Evolutionary conservation across 352 stramenopile species (phyloP).

Genomic region (Globisporangium apiculatum): DNA sequence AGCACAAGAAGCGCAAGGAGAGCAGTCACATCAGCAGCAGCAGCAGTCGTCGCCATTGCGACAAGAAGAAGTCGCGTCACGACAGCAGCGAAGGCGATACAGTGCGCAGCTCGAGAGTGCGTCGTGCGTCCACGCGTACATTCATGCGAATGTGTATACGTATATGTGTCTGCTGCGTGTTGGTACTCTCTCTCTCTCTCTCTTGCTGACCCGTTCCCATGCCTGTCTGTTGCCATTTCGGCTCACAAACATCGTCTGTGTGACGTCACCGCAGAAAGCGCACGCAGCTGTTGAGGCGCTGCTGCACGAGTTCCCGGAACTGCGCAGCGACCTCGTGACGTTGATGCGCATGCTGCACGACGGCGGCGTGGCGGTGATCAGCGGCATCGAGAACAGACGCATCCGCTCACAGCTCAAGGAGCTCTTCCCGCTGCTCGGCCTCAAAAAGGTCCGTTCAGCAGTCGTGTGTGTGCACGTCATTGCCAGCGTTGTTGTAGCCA

Average conservation of each 20-base stretch:
- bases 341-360: conserved; percentile 76
- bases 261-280: conserved; percentile 22
- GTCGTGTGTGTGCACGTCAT: no score
- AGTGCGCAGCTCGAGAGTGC: not conserved
- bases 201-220: no score
- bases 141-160: no score
- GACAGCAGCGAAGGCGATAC: not conserved
- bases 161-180: conserved; percentile 4
- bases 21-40: conserved; percentile 15
- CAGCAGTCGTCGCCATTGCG: conserved; percentile 17
- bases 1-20: conserved; percentile 22
- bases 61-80: not conserved
- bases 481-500: no score
- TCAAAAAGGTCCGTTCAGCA: conserved; percentile 34
- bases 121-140: not conserved
- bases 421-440: conserved; percentile 67
- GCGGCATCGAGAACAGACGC: conserved; percentile 63
- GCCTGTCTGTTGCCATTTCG: not conserved
- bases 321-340: conserved; percentile 49
- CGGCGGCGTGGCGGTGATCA: conserved; percentile 66
- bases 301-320: conserved; percentile 55
- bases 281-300: conserved; percentile 43
- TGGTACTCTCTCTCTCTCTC: no score
- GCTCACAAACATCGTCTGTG: not conserved
- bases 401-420: conserved; percentile 56